Evolutionary conservation across 164 flowering plant species (phyloP).

Genomic region (Magnolia kwangsiensis): DNA sequence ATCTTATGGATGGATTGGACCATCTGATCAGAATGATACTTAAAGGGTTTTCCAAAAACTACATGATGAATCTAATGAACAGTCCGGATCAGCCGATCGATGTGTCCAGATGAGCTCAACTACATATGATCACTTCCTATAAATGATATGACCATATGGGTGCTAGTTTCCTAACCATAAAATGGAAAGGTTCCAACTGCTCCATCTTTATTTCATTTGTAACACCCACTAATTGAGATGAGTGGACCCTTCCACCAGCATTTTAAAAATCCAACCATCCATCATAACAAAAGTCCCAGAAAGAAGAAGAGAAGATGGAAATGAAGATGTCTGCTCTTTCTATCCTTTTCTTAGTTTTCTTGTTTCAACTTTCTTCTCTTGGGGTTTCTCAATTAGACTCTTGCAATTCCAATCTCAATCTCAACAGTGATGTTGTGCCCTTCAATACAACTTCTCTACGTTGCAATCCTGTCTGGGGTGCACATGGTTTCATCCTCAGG

Average conservation of each 20-base stretch:
- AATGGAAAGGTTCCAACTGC: neutral
- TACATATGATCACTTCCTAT: too few relatives aligned
- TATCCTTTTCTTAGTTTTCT: slow-evolving; percentile 7
- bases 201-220: neutral
- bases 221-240: neutral
- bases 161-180: neutral
- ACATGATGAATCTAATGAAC: too few relatives aligned
- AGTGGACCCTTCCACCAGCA: neutral
- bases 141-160: too few relatives aligned
- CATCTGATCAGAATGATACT: too few relatives aligned
- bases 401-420: slow-evolving; percentile 25
- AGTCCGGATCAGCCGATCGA: too few relatives aligned
- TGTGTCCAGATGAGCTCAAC: too few relatives aligned
- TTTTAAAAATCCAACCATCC: slow-evolving; percentile 3
- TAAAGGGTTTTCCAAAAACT: too few relatives aligned
- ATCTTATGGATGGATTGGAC: too few relatives aligned
- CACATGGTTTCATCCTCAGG: slow-evolving; percentile 36
- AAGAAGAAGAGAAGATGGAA: slow-evolving; percentile 8
- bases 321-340: slow-evolving; percentile 10
- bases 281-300: neutral
- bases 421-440: slow-evolving; percentile 16
- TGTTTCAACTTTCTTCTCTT: slow-evolving; percentile 1
- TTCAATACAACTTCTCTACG: slow-evolving; percentile 21
- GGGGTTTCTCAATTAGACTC: slow-evolving; percentile 30
- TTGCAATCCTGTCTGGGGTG: slow-evolving; percentile 36